A percentile compares a stretch with the other conserved stretches of the same genome.
phyloP scores from a whole-genome alignment of 2,329 filamentous ascomycete genomes.

The Apiospora sp. region DNA sequence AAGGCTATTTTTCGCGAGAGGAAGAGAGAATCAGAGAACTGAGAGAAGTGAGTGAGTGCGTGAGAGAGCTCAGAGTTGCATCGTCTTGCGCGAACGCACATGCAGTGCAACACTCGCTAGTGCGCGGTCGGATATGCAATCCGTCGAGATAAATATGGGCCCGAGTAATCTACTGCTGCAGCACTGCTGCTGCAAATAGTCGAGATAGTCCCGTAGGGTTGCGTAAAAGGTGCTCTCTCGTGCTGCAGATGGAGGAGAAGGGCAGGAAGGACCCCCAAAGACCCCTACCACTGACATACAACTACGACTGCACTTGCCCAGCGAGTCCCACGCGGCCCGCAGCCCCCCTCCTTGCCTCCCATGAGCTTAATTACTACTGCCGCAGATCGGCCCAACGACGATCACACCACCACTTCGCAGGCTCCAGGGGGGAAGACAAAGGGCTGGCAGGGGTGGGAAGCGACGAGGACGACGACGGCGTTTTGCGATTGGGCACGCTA shows the following conservation, averaged over 20 bases:
- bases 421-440: background rate
- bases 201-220: background rate
- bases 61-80: background rate
- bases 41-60: background rate
- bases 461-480: background rate
- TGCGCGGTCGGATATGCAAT: conserved; percentile 1
- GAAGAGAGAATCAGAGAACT: background rate
- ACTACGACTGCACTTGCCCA: background rate
- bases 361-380: conserved; percentile 17
- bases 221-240: background rate
- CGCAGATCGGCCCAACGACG: conserved; percentile 6
- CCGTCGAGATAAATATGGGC: conserved; percentile 13
- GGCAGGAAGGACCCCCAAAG: background rate
- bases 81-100: background rate
- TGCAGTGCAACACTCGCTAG: background rate
- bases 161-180: background rate
- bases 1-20: background rate
- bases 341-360: conserved; percentile 2
- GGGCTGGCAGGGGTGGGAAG: background rate
- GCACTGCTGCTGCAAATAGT: background rate
- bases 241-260: too few relatives aligned
- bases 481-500: background rate
- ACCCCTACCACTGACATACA: background rate
- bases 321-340: background rate
- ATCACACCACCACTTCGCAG: background rate